phyloP scores from a whole-genome alignment of 768 basidiomycete genomes.

The Mycena albidolilacea region DNA sequence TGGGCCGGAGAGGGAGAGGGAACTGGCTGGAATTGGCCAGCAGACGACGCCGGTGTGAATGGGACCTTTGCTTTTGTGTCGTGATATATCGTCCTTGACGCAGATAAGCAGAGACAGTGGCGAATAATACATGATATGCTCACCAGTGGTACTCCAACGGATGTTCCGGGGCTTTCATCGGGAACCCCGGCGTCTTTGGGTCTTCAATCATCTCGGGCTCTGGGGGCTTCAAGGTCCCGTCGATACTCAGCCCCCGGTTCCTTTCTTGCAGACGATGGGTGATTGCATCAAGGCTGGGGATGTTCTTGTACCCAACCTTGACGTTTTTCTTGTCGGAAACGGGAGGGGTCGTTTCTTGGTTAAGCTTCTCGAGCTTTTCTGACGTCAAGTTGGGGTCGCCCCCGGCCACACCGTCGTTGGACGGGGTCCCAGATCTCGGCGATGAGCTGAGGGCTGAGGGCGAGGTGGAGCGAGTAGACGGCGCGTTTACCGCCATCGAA shows the following conservation, averaged over 20 bases:
- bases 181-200: conserved; percentile 84
- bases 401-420: conserved; percentile 45
- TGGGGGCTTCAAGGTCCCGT: conserved; percentile 78
- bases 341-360: conserved; percentile 62
- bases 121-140: conserved; percentile 40
- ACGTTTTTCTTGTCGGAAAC: conserved; percentile 49
- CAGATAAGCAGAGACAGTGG: conserved; percentile 13
- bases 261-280: conserved; percentile 80
- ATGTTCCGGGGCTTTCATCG: conserved; percentile 83
- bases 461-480: conserved; percentile 77
- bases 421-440: conserved; percentile 60
- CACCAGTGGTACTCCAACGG: conserved; percentile 90
- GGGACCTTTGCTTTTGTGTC: conserved; percentile 86
- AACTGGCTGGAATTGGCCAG: conserved; percentile 40
- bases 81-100: conserved; percentile 87
- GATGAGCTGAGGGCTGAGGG: conserved; percentile 68
- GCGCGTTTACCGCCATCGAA: conserved; percentile 76
- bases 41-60: conserved; percentile 60
- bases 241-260: conserved; percentile 73
- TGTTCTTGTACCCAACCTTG: conserved; percentile 88
- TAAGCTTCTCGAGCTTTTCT: conserved; percentile 76
- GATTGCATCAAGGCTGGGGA: conserved; percentile 89
- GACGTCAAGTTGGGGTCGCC: conserved; percentile 72
- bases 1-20: conserved; percentile 45
- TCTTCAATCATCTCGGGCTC: conserved; percentile 87